phyloP scores from a whole-genome alignment of 1,139 yeast species.

The Yamadazyma kanchanaburiensis region DNA sequence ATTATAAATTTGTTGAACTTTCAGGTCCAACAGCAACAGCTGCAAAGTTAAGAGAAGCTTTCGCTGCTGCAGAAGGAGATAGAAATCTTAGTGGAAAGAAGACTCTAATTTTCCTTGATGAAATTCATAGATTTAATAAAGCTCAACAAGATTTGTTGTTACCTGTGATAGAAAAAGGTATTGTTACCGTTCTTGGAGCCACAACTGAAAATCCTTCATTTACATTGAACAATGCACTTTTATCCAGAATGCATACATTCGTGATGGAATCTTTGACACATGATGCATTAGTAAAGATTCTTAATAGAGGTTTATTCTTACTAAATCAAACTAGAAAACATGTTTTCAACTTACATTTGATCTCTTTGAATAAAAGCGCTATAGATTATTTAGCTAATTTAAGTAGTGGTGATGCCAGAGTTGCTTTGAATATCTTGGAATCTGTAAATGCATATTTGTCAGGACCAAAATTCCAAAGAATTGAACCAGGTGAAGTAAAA shows the following conservation, averaged over 20 bases:
- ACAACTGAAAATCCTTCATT: conserved; percentile 98
- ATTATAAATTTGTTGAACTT: conserved; percentile 67
- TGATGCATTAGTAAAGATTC: conserved; percentile 54
- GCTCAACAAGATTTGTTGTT: conserved; percentile 85
- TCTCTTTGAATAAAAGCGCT: conserved; percentile 55
- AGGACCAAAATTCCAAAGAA: conserved; percentile 23
- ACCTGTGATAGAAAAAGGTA: conserved; percentile 69
- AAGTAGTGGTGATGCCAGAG: conserved; percentile 89
- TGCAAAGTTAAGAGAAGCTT: conserved; percentile 65
- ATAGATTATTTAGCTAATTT: conserved; percentile 68
- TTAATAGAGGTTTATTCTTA: conserved; percentile 60
- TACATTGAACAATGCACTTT: conserved; percentile 78
- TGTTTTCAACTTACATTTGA: conserved; percentile 34
- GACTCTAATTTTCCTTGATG: conserved; percentile 85
- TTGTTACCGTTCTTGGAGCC: conserved; percentile 77
- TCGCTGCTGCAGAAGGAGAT: conserved; percentile 72
- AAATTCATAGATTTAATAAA: conserved; percentile 87
- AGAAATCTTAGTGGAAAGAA: conserved; percentile 59
- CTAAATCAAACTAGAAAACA: conserved; percentile 56
- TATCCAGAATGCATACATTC: conserved; percentile 87
- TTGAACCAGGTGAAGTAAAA: conserved; percentile 17
- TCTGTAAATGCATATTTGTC: conserved; percentile 42
- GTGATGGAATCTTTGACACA: conserved; percentile 62
- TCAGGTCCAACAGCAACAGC: conserved; percentile 83
- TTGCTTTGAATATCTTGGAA: conserved; percentile 74